Percentiles rank a stretch among this genome's conserved stretches.
phyloP scores from a whole-genome alignment of 2,329 filamentous ascomycete species.

The Hirsutella minnesotensis region DNA sequence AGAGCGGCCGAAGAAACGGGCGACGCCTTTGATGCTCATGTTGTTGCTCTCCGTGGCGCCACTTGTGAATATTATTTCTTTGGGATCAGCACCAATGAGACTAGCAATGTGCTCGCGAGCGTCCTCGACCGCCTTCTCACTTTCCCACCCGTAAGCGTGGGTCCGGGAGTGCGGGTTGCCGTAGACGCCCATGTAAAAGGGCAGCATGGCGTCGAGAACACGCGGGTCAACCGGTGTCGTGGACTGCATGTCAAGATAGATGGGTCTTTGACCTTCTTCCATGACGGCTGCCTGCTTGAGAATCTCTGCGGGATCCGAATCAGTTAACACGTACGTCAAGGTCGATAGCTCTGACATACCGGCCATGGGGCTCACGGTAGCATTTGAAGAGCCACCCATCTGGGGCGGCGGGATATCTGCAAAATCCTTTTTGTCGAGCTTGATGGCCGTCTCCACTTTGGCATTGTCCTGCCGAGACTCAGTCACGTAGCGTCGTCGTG shows the following conservation, averaged over 20 bases:
- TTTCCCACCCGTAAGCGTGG: constrained; percentile 98
- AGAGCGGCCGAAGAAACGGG: constrained; percentile 81
- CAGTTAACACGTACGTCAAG: background rate
- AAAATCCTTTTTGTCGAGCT: constrained; percentile 76
- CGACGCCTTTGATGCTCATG: constrained; percentile 98
- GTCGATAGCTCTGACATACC: constrained; percentile 13
- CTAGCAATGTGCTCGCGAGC: constrained; percentile 73
- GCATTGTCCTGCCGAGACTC: constrained; percentile 70
- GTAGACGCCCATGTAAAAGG: constrained; percentile 84
- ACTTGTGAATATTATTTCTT: constrained; percentile 98
- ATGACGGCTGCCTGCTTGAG: constrained; percentile 86
- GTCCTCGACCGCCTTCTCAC: constrained; percentile 82
- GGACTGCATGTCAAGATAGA: constrained; percentile 97
- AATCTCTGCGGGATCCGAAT: constrained; percentile 41
- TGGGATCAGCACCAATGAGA: constrained; percentile 86
- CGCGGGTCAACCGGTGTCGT: constrained; percentile 91
- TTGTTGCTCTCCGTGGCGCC: constrained; percentile 98
- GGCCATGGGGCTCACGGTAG: constrained; percentile 71
- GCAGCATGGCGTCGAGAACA: constrained; percentile 93
- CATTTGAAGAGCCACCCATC: constrained; percentile 22
- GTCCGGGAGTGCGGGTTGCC: constrained; percentile 96
- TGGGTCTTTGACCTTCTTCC: constrained; percentile 85
- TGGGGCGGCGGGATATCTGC: constrained; percentile 34
- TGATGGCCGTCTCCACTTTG: constrained; percentile 78
- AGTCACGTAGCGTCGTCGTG: constrained; percentile 64